Evolutionary conservation across 257 asterid species (phyloP), one percentile per base, ranked within the genome.

Genomic region (Anisodus tanguticus): DNA sequence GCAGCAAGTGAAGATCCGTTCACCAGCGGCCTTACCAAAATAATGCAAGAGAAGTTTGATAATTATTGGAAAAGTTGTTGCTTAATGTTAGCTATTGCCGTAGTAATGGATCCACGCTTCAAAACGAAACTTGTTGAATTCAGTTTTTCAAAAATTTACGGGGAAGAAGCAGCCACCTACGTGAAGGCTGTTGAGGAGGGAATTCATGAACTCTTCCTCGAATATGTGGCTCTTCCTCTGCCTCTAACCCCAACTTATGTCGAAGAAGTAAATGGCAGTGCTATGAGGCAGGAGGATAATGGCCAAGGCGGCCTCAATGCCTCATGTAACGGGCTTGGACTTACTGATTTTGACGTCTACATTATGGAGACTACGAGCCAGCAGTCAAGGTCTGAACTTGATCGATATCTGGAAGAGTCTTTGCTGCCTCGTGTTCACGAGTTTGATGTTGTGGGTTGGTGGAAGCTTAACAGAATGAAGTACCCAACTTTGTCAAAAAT

Each of bases 91-190:
- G 98, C 99, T 1, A 91, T 91, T 10, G 98, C 99, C 0, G 99
- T 95, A 2, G 98, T 97, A 16, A 89, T 97, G 98, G 99, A 97
- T 85, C 99, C 99, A 9, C 88, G 99, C 70, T 97, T 95, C 95
- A 97, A 97, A 82, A 91, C 95, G 93, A 97, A 95, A 83, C 96
- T 97, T 0, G 99, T 97, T 0, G 98, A 97, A 37, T 97, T 97
- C 85, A 92, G 96, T 80, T 94, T 97, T 83, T 88, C 97, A 2
- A 97, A 93, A 83, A 93, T 95, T 49, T 97, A 97, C 1, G 94
- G 94, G 1, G 97, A 94, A 13, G 97, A 95, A 12, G 88, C 96
- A 51, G 84, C 93, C 47, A 37, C 89, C 0, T 90, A 90, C 2
- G 95, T 95, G 62, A 97, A 89, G 82, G 78, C 85, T 8, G 97